phyloP scores from a whole-genome alignment of 306 rosid genomes.

The Pyrus bretschneideri region DNA sequence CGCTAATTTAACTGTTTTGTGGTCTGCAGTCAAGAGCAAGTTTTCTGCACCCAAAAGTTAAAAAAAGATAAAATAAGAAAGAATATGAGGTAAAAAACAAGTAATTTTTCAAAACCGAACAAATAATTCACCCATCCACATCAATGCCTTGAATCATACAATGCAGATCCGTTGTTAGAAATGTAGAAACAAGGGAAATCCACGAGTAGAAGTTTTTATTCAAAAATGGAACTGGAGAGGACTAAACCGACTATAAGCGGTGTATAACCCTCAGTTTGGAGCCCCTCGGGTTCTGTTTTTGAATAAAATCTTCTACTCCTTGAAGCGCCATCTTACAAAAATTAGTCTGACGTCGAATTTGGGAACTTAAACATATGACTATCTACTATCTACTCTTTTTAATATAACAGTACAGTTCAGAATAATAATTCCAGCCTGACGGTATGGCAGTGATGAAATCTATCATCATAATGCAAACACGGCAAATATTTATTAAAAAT shows the following conservation, averaged over 20 bases:
- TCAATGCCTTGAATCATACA: not conserved
- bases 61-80: not conserved
- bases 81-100: not conserved
- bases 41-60: slow-evolving; percentile 53
- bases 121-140: not conserved
- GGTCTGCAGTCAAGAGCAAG: slow-evolving; percentile 74
- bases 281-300: too few relatives aligned
- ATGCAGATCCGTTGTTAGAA: too few relatives aligned
- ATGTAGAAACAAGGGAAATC: not conserved
- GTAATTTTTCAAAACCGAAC: not conserved
- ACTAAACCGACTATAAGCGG: too few relatives aligned
- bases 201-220: too few relatives aligned
- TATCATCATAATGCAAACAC: not conserved
- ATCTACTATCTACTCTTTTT: not conserved
- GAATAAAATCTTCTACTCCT: not conserved
- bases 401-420: not conserved
- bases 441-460: not conserved
- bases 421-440: not conserved
- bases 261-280: too few relatives aligned
- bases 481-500: not conserved
- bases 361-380: not conserved
- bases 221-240: too few relatives aligned
- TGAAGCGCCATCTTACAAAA: not conserved
- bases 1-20: slow-evolving; percentile 74
- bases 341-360: not conserved